phyloP scores from a whole-genome alignment of 2,329 filamentous ascomycete species.

The Phialocephala subalpina region DNA sequence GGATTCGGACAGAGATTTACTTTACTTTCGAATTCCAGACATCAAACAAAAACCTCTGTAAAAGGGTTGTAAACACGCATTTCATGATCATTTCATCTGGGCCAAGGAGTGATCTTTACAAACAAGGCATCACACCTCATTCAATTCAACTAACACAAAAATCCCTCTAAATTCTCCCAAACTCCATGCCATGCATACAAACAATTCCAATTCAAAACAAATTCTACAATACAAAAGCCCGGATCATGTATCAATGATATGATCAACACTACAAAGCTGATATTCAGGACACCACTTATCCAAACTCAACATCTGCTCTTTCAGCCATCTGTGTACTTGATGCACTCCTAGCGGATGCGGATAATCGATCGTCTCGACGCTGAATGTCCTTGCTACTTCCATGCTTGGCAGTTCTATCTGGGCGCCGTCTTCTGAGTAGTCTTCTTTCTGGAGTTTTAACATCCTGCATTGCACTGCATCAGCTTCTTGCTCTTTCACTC shows the following conservation, averaged over 20 bases:
- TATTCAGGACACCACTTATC: conserved; percentile 34
- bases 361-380: conserved; percentile 43
- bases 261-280: conserved; percentile 13
- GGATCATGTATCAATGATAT: conserved; percentile 5
- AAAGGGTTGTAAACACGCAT: too few relatives aligned
- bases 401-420: conserved; percentile 40
- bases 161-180: too few relatives aligned
- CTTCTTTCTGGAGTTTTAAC: conserved; percentile 31
- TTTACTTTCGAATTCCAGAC: too few relatives aligned
- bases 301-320: conserved; percentile 31
- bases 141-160: too few relatives aligned
- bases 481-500: not conserved
- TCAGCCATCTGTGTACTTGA: conserved; percentile 41
- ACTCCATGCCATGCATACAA: too few relatives aligned
- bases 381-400: conserved; percentile 42
- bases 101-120: too few relatives aligned
- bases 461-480: conserved; percentile 29
- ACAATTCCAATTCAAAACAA: too few relatives aligned
- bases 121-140: too few relatives aligned
- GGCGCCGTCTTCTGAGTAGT: conserved; percentile 31
- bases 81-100: too few relatives aligned
- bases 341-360: conserved; percentile 43
- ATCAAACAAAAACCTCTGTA: too few relatives aligned
- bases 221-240: too few relatives aligned
- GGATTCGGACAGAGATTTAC: too few relatives aligned